Evolutionary conservation across 495 filamentous ascomycete genomes (phyloP).

Genomic region (Annulohypoxylon moriforme): DNA sequence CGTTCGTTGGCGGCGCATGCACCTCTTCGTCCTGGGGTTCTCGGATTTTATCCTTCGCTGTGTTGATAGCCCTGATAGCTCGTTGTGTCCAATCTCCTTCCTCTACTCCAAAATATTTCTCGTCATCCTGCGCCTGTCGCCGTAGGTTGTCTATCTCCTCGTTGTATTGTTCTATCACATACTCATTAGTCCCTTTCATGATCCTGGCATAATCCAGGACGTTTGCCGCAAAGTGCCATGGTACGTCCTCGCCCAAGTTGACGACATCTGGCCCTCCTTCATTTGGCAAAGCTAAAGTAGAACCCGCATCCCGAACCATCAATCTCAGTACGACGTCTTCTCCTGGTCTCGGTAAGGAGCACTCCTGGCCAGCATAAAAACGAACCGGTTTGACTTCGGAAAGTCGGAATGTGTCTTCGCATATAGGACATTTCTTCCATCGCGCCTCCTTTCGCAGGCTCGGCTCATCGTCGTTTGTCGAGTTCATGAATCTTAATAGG

Average conservation of each 20-base stretch:
- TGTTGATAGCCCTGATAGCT: conserved; percentile 75
- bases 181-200: conserved; percentile 92
- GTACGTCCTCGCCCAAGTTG: conserved; percentile 76
- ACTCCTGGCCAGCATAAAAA: conserved; percentile 92
- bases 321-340: conserved; percentile 89
- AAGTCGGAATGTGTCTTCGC: conserved; percentile 87
- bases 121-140: conserved; percentile 84
- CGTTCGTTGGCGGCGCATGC: neutral
- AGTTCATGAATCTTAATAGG: conserved; percentile 95
- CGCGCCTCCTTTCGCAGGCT: conserved; percentile 75
- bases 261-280: conserved; percentile 79
- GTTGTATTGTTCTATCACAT: conserved; percentile 84
- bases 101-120: conserved; percentile 88
- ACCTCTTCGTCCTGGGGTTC: conserved; percentile 25
- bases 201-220: conserved; percentile 94
- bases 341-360: conserved; percentile 79
- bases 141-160: conserved; percentile 79
- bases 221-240: conserved; percentile 94
- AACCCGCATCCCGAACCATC: conserved; percentile 79
- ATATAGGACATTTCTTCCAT: conserved; percentile 97
- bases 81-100: conserved; percentile 92
- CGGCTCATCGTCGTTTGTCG: conserved; percentile 71
- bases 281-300: conserved; percentile 85
- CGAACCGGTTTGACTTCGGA: conserved; percentile 90
- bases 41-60: conserved; percentile 75